phyloP scores from a whole-genome alignment of 2,329 filamentous ascomycete genomes.

The Aureobasidium subglaciale region DNA sequence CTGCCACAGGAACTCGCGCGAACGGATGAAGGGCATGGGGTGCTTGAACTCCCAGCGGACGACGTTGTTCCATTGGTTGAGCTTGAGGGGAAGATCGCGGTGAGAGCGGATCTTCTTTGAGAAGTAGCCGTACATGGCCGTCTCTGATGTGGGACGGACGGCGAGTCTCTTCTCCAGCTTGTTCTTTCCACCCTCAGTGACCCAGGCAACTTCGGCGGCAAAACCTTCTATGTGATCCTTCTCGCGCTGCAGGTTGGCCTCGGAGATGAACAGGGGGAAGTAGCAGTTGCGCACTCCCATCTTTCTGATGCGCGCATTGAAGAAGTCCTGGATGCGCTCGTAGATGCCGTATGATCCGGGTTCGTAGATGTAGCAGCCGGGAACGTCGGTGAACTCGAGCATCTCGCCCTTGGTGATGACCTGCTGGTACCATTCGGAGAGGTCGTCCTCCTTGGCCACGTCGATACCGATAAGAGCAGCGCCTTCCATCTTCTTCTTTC shows the following conservation, averaged over 20 bases:
- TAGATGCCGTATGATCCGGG: conserved; percentile 61
- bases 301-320: conserved; percentile 67
- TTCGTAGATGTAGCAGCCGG: conserved; percentile 92
- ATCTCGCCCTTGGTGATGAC: conserved; percentile 94
- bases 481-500: conserved; percentile 45
- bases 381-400: conserved; percentile 97
- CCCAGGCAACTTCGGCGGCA: conserved; percentile 84
- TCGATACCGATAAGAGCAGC: conserved; percentile 78
- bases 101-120: conserved; percentile 96
- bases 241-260: conserved; percentile 77
- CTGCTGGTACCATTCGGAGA: conserved; percentile 95
- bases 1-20: conserved; percentile 96
- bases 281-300: conserved; percentile 93
- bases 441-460: conserved; percentile 75
- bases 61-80: conserved; percentile 98
- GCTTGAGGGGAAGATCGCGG: conserved; percentile 82
- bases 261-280: conserved; percentile 91
- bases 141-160: conserved; percentile 63
- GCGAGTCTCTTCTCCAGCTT: conserved; percentile 77
- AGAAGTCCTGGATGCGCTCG: conserved; percentile 56
- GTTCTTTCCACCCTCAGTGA: conserved; percentile 83
- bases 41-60: conserved; percentile 98
- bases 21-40: conserved; percentile 74
- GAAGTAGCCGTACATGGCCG: conserved; percentile 94
- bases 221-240: conserved; percentile 99